phyloP scores from a whole-genome alignment of 1,284 basidiomycete genomes.

The Stereum hirsutum region DNA sequence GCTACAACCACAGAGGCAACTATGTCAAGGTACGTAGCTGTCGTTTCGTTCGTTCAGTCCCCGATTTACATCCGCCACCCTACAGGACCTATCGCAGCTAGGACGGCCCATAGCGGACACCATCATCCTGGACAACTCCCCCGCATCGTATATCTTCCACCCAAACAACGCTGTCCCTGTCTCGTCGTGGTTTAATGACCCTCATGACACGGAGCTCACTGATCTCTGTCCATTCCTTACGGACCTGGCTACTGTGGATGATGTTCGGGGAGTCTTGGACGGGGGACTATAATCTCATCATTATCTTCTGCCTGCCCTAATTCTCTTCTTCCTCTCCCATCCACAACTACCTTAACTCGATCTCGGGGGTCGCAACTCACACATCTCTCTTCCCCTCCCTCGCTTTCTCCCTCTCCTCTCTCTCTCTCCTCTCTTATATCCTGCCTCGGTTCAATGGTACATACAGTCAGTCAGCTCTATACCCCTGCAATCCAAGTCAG shows the following conservation, averaged over 20 bases:
- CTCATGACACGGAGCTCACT: constrained; percentile 94
- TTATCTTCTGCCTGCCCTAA: neutral
- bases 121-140: constrained; percentile 98
- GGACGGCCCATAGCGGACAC: constrained; percentile 89
- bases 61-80: constrained; percentile 6
- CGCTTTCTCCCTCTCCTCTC: neutral
- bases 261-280: constrained; percentile 89
- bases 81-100: constrained; percentile 90
- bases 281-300: constrained; percentile 48
- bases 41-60: constrained; percentile 10
- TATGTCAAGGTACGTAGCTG: constrained; percentile 87
- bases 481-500: constrained; percentile 27
- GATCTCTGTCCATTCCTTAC: constrained; percentile 91
- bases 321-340: neutral
- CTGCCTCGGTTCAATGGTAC: constrained; percentile 22
- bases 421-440: constrained; percentile 12
- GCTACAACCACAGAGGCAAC: constrained; percentile 98
- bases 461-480: constrained; percentile 21
- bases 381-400: neutral
- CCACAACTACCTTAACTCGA: neutral
- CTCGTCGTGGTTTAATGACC: constrained; percentile 99
- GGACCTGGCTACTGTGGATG: constrained; percentile 79
- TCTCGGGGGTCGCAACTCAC: neutral
- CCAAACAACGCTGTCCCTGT: constrained; percentile 98
- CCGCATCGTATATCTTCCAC: constrained; percentile 98